Percentiles rank a stretch among this genome's conserved stretches.
Conservation (phyloP, 148 eudicot species). For the Heliosperma pusillum region DNA sequence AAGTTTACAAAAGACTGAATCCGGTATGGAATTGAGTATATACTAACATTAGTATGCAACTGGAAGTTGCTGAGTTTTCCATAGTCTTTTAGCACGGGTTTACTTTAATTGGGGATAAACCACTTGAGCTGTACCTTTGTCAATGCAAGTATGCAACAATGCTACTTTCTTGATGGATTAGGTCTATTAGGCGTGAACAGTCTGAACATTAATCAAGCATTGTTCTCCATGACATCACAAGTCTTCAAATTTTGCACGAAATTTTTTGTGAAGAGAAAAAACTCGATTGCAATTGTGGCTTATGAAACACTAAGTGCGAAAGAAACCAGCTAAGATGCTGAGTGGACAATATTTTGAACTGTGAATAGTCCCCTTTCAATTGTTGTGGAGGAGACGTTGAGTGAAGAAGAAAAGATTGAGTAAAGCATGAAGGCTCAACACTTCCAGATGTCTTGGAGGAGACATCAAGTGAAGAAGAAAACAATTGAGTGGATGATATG, state of each 20-base stretch:
- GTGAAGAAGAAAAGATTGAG: neutral
- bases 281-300: neutral
- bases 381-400: neutral
- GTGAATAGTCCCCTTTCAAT: neutral
- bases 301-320: neutral
- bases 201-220: neutral
- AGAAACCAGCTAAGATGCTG: neutral
- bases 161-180: neutral
- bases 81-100: neutral
- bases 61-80: neutral
- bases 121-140: neutral
- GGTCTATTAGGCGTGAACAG: neutral
- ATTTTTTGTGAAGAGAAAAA: neutral
- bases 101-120: neutral
- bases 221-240: neutral
- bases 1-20: neutral
- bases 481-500: no score
- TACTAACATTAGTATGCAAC: neutral
- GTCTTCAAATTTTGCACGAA: neutral
- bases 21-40: neutral
- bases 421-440: neutral
- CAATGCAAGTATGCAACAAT: neutral
- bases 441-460: no score
- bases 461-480: no score
- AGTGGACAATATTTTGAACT: no score